A percentile compares a stretch with the other conserved stretches of the same genome.
phyloP scores from a whole-genome alignment of 2,329 filamentous ascomycete species.

The Arthrobotrys conoides region DNA sequence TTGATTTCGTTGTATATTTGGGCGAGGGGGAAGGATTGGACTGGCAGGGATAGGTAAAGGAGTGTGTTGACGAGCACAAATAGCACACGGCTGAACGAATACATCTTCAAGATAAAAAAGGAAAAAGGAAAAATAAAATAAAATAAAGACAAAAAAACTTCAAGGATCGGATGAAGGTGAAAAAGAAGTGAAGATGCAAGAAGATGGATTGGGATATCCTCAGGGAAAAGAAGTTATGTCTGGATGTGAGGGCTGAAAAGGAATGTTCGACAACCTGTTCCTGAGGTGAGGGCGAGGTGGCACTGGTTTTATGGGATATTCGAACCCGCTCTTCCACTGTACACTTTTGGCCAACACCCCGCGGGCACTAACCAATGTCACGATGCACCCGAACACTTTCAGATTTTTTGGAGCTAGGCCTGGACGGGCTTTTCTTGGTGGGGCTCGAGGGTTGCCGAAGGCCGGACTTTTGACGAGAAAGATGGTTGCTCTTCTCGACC shows the following conservation, averaged over 20 bases:
- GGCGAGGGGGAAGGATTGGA: conserved; percentile 42
- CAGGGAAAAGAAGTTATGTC: conserved; percentile 13
- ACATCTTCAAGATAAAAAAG: conserved; percentile 41
- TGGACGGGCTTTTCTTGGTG: conserved; percentile 16
- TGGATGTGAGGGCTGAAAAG: conserved; percentile 7
- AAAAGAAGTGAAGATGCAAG: conserved; percentile 15
- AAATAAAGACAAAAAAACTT: conserved; percentile 25
- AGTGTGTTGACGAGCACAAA: conserved; percentile 56
- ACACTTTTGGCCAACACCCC: conserved; percentile 53
- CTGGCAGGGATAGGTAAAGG: conserved; percentile 54
- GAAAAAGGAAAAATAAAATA: conserved; percentile 37
- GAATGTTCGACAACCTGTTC: conserved; percentile 36
- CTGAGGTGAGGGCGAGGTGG: conserved; percentile 31
- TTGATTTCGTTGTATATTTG: conserved; percentile 34
- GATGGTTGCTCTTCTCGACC: conserved; percentile 26
- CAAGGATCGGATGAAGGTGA: conserved; percentile 19
- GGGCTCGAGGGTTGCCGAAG: conserved; percentile 32
- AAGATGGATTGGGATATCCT: conserved; percentile 26
- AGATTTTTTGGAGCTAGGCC: conserved; percentile 23
- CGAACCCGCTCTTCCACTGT: conserved; percentile 21
- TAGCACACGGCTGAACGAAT: conserved; percentile 25
- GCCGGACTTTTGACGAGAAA: conserved; percentile 33
- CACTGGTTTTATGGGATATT: conserved; percentile 58
- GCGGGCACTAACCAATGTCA: conserved; percentile 45
- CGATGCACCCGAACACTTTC: conserved; percentile 24